Evolutionary conservation across 176 grass and related monocot species (phyloP), one percentile per base, ranked within the genome.

Genomic region (Elymus sibiricus): DNA sequence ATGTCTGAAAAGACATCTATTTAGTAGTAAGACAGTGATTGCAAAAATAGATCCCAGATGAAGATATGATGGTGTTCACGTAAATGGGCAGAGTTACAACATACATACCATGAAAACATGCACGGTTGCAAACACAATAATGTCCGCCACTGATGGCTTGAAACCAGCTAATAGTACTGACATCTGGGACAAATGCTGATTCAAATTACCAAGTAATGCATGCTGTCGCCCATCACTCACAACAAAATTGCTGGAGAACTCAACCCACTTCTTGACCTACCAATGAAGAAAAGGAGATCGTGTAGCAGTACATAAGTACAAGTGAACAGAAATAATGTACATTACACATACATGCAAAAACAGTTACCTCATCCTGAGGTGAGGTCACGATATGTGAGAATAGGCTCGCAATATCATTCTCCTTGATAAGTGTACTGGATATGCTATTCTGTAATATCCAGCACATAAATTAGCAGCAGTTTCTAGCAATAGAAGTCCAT

Each of bases 181-280:
- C 71, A 84, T 99, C 70, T 91, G 93, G 67, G 89, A 87, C 87
- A 99, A 64, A 35, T 99, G 87, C 66, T 93, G 84, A 90, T 99
- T 94, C 80, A 99, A 88, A 63, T 46, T 69, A 66, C 56, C 64
- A 78, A 98, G 85, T 55, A 81, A 69, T 22, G 42, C 22, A 70
- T 79, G 75, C 77, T 79, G 85, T 66, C 80, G 65, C 51, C 83
- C 94, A 49, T 70, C 27, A 74, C 79, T 89, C 17, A 62, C 62
- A 79, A 83, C 74, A 92, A 99, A 92, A 44, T 89, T 91, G n/a
- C 80, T 94, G 59, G 87, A 83, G 82, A 99, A 99, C 21, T 71
- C 64, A 73, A 88, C 90, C 97, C 97, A 99, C 79, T 91, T 92
- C 82, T 59, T 88, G 76, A 87, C 90, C 97, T 94, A 72, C 51